phyloP scores from a whole-genome alignment of 768 basidiomycete genomes.

The Leucocoprinus sp. region DNA sequence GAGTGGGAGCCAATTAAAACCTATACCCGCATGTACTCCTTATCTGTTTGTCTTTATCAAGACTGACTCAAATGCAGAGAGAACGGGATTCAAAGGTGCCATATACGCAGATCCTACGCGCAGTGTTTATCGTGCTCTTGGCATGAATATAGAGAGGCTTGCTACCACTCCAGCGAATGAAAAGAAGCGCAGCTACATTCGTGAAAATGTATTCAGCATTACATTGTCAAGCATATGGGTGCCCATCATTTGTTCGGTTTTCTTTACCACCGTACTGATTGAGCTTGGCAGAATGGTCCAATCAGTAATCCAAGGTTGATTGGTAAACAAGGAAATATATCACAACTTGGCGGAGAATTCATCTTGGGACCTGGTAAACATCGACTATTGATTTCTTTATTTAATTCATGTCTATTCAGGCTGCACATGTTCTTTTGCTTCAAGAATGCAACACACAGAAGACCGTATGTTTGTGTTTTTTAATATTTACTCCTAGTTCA shows the following conservation, averaged over 20 bases:
- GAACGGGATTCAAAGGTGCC: conserved; percentile 32
- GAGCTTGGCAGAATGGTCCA: conserved; percentile 23
- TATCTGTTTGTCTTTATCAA: too few relatives aligned
- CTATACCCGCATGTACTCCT: conserved; percentile 35
- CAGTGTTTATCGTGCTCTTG: conserved; percentile 48
- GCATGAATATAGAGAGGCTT: conserved; percentile 48
- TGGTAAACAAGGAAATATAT: conserved; percentile 57
- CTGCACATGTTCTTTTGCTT: conserved; percentile 39
- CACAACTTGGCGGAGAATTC: conserved; percentile 59
- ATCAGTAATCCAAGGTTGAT: conserved; percentile 35
- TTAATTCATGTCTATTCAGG: conserved; percentile 20
- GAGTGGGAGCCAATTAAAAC: conserved; percentile 40
- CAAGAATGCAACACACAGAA: conserved; percentile 54
- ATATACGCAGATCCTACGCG: conserved; percentile 65
- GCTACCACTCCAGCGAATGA: conserved; percentile 35
- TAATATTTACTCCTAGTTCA: conserved; percentile 10
- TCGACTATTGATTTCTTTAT: not conserved
- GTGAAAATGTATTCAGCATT: conserved; percentile 16
- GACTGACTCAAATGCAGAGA: conserved; percentile 23
- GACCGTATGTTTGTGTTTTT: conserved; percentile 37
- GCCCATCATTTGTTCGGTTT: conserved; percentile 4
- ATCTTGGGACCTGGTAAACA: conserved; percentile 48
- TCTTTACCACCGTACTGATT: not conserved
- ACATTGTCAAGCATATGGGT: conserved; percentile 42
- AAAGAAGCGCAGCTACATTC: conserved; percentile 39